Conservation (phyloP, 2,329 filamentous ascomycete species). For the Aspergillus carbonarius region DNA sequence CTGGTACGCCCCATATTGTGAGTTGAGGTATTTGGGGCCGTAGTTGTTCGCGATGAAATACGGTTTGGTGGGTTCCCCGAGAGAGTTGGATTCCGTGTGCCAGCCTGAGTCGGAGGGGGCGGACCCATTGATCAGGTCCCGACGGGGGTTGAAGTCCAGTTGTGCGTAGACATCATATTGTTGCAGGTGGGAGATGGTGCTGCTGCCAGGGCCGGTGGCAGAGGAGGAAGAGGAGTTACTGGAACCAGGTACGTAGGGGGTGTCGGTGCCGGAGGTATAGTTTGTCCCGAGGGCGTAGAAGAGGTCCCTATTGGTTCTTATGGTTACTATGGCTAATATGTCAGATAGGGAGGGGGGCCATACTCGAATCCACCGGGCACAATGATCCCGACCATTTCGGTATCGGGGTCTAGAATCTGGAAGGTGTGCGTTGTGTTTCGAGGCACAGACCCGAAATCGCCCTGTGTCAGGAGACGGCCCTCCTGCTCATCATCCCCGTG, state of each 20-base stretch:
- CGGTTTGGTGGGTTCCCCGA: slow-evolving; percentile 36
- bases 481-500: slow-evolving; percentile 34
- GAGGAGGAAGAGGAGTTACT: slow-evolving; percentile 29
- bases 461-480: slow-evolving; percentile 42
- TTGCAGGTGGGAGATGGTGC: slow-evolving; percentile 38
- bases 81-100: slow-evolving; percentile 40
- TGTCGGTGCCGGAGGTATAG: slow-evolving; percentile 34
- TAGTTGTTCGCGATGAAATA: slow-evolving; percentile 50
- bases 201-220: slow-evolving; percentile 27
- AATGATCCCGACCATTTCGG: slow-evolving; percentile 49
- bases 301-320: slow-evolving; percentile 27
- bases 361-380: slow-evolving; percentile 51
- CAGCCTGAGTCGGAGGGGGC: slow-evolving; percentile 37
- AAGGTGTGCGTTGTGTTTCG: slow-evolving; percentile 51
- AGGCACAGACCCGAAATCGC: slow-evolving; percentile 50
- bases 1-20: slow-evolving; percentile 39
- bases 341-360: slow-evolving; percentile 5
- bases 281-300: slow-evolving; percentile 45
- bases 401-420: slow-evolving; percentile 50
- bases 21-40: slow-evolving; percentile 48
- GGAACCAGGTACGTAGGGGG: slow-evolving; percentile 38
- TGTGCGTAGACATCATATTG: slow-evolving; percentile 47
- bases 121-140: slow-evolving; percentile 44
- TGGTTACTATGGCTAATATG: background rate
- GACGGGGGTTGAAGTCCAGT: slow-evolving; percentile 41